Percentiles rank a stretch among this genome's conserved stretches.
Conservation (phyloP, 164 flowering plant species). For the Nymphaea colorata region DNA sequence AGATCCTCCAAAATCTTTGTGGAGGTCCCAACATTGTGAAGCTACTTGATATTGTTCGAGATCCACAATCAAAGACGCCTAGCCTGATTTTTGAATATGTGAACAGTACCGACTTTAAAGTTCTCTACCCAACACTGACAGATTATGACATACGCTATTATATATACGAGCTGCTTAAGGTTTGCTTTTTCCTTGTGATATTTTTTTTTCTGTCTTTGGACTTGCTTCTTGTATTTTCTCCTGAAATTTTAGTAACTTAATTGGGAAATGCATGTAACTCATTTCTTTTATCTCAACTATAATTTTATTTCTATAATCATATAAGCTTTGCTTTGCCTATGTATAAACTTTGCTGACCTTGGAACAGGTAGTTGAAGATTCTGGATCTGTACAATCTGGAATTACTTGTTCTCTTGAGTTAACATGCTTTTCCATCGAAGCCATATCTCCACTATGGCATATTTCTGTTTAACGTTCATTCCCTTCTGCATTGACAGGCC, state of each 20-base stretch:
- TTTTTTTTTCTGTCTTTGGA: not conserved
- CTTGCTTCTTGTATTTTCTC: too few species aligned
- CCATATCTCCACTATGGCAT: too few species aligned
- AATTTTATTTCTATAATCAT: too few species aligned
- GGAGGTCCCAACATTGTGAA: constrained; percentile 83
- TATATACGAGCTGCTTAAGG: constrained; percentile 75
- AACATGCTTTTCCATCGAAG: too few species aligned
- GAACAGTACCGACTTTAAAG: constrained; percentile 69
- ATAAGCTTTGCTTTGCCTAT: too few species aligned
- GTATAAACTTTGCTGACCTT: too few species aligned
- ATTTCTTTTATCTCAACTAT: too few species aligned
- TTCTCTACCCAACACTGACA: constrained; percentile 64
- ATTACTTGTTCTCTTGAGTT: too few species aligned
- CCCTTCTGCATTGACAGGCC: constrained; percentile 30
- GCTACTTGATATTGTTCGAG: constrained; percentile 61
- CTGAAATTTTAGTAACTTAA: too few species aligned
- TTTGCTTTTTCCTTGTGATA: constrained; percentile 4
- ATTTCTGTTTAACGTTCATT: not conserved
- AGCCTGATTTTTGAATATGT: constrained; percentile 68
- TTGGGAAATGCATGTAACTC: too few species aligned
- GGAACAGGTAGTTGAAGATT: too few species aligned
- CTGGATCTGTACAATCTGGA: too few species aligned
- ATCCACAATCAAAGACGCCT: constrained; percentile 71
- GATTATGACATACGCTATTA: constrained; percentile 76
- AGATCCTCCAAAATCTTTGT: constrained; percentile 80